phyloP scores from a whole-genome alignment of 2,329 filamentous ascomycete species.

The Colletotrichum plurivorum region DNA sequence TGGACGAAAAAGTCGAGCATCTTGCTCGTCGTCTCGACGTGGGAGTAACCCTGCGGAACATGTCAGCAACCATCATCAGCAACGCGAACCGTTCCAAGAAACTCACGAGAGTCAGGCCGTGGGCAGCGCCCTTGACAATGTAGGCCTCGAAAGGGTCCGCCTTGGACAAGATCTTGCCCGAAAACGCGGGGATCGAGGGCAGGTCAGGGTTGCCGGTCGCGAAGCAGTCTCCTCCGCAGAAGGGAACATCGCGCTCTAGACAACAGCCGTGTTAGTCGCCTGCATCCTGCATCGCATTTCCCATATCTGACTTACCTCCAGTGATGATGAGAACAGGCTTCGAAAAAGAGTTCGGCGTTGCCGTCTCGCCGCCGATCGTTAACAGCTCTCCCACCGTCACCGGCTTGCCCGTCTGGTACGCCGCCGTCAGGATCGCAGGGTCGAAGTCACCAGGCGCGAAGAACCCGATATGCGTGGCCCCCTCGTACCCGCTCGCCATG shows the following conservation, averaged over 20 bases:
- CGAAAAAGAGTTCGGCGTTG: constrained; percentile 55
- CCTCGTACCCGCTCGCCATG: constrained; percentile 60
- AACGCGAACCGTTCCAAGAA: background rate
- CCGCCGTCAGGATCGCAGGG: constrained; percentile 61
- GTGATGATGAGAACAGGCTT: constrained; percentile 73
- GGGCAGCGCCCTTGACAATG: constrained; percentile 66
- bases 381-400: constrained; percentile 71
- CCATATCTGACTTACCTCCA: constrained; percentile 55
- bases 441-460: constrained; percentile 69
- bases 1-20: constrained; percentile 56
- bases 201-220: constrained; percentile 55
- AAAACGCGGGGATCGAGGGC: constrained; percentile 60
- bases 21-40: constrained; percentile 49
- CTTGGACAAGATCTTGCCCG: constrained; percentile 57
- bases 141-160: constrained; percentile 65
- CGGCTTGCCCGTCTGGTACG: constrained; percentile 66
- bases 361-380: constrained; percentile 61
- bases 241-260: constrained; percentile 64
- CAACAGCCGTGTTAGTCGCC: background rate
- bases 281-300: background rate
- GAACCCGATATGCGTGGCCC: constrained; percentile 67
- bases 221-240: constrained; percentile 74
- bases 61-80: background rate
- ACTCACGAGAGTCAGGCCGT: constrained; percentile 64
- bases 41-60: constrained; percentile 47